These are phyloP conservation scores for Penicillium pancosmium DNA, from an alignment of 495 filamentous ascomycete genomes.

Conservation along the genomic window DNA sequence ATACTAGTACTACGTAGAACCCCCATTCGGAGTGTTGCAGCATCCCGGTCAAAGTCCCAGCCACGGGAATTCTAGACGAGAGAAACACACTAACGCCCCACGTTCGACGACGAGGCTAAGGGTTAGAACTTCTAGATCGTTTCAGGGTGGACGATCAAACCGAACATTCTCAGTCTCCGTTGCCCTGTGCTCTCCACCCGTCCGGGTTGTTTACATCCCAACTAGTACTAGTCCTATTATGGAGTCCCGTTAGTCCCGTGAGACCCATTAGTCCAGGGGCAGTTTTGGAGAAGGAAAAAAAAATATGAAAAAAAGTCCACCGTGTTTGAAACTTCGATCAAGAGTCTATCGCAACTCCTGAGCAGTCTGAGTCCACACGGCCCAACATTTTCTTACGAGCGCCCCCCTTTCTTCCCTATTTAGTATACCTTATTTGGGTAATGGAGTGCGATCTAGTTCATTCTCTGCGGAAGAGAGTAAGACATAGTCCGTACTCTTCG, in stretches of 20 bases:
- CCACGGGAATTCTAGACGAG: conserved; percentile 11
- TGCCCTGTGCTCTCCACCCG: conserved; percentile 21
- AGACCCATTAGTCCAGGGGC: conserved; percentile 10
- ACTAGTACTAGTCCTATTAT: background rate
- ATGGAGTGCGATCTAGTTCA: conserved; percentile 5
- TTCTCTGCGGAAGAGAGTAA: conserved; percentile 5
- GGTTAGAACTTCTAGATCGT: conserved; percentile 41
- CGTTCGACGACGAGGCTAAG: conserved; percentile 15
- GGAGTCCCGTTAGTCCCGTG: background rate
- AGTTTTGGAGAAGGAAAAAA: background rate
- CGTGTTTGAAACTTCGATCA: conserved; percentile 8
- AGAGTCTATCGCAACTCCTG: conserved; percentile 16
- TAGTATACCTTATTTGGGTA: conserved; percentile 7
- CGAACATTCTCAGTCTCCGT: conserved; percentile 7
- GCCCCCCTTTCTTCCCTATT: background rate
- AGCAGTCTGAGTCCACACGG: background rate
- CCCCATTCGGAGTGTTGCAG: conserved; percentile 20
- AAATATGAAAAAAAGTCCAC: background rate
- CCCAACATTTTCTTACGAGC: background rate
- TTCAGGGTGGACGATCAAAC: conserved; percentile 48
- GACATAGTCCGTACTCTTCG: conserved; percentile 5
- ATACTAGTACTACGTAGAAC: background rate
- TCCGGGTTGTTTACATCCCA: background rate
- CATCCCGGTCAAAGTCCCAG: conserved; percentile 12
- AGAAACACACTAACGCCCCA: conserved; percentile 10